Evolutionary conservation across 345 rosid genomes (phyloP).

Genomic region (Barbarea vulgaris): DNA sequence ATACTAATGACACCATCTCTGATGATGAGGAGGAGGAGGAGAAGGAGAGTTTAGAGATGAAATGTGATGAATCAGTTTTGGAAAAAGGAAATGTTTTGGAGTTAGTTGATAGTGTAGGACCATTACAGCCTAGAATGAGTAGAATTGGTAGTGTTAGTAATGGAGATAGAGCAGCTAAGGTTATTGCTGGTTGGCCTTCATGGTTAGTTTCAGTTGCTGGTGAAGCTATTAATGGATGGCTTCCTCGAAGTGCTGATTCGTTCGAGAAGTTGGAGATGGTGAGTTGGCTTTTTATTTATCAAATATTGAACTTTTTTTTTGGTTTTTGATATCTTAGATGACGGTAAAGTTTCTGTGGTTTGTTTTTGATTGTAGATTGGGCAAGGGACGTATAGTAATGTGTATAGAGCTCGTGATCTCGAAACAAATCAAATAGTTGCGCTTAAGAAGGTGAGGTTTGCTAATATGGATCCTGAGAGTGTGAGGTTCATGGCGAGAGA

Average conservation of each 20-base stretch:
- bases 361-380: constrained; percentile 53
- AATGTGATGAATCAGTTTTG: constrained; percentile 35
- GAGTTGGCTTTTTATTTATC: background rate
- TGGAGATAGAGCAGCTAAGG: constrained; percentile 70
- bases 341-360: background rate
- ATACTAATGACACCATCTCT: constrained; percentile 38
- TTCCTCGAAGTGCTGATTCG: constrained; percentile 84
- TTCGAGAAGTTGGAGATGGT: constrained; percentile 97
- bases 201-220: constrained; percentile 94
- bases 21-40: constrained; percentile 46
- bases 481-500: constrained; percentile 78
- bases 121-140: constrained; percentile 45
- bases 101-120: constrained; percentile 34
- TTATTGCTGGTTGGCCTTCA: constrained; percentile 95
- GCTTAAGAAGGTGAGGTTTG: constrained; percentile 69
- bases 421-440: constrained; percentile 67
- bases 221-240: constrained; percentile 94
- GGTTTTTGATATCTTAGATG: background rate
- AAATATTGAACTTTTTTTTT: constrained; percentile 13
- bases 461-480: constrained; percentile 75
- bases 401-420: constrained; percentile 73
- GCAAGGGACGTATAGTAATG: constrained; percentile 81
- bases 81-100: constrained; percentile 38
- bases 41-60: constrained; percentile 35
- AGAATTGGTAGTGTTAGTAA: constrained; percentile 52